Conservation (phyloP, 495 filamentous ascomycete species). For the Penicillium maclennaniae region DNA sequence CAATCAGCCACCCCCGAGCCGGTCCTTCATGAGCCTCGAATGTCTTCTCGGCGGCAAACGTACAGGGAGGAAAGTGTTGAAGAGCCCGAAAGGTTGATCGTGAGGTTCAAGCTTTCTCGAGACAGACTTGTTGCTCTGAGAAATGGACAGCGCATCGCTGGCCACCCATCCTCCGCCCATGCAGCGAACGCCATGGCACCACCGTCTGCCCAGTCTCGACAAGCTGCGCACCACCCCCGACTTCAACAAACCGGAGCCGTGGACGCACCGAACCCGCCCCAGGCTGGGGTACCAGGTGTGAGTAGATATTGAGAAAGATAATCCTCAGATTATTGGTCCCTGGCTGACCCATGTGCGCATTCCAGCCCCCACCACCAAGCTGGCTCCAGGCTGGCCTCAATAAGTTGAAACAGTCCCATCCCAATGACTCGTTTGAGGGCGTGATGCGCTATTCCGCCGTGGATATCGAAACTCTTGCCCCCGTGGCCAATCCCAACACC, state of each 20-base stretch:
- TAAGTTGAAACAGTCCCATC: slow-evolving; percentile 60
- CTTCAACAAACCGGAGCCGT: slow-evolving; percentile 59
- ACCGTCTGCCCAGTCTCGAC: slow-evolving; percentile 43
- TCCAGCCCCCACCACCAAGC: slow-evolving; percentile 68
- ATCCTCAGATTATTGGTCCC: slow-evolving; percentile 3
- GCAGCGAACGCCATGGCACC: slow-evolving; percentile 59
- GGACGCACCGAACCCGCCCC: slow-evolving; percentile 57
- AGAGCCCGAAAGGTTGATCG: slow-evolving; percentile 56
- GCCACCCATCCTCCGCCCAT: slow-evolving; percentile 1
- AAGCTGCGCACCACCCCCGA: slow-evolving; percentile 24
- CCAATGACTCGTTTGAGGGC: slow-evolving; percentile 76
- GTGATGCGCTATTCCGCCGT: slow-evolving; percentile 82
- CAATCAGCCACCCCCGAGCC: slow-evolving; percentile 89
- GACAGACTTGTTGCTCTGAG: slow-evolving; percentile 37
- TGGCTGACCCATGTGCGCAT: slow-evolving; percentile 22
- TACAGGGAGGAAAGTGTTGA: slow-evolving; percentile 71
- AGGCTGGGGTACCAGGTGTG: slow-evolving; percentile 55
- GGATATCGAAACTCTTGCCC: slow-evolving; percentile 58
- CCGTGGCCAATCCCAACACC: slow-evolving; percentile 46
- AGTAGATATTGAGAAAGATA: slow-evolving; percentile 33
- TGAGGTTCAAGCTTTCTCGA: slow-evolving; percentile 68
- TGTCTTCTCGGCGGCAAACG: slow-evolving; percentile 57
- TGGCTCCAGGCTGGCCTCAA: slow-evolving; percentile 72
- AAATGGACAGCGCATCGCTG: slow-evolving; percentile 21
- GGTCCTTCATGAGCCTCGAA: slow-evolving; percentile 65